A percentile compares a stretch with the other conserved stretches of the same genome.
Conservation (phyloP, 2,329 filamentous ascomycete species). For the Fusarium vanettenii region DNA sequence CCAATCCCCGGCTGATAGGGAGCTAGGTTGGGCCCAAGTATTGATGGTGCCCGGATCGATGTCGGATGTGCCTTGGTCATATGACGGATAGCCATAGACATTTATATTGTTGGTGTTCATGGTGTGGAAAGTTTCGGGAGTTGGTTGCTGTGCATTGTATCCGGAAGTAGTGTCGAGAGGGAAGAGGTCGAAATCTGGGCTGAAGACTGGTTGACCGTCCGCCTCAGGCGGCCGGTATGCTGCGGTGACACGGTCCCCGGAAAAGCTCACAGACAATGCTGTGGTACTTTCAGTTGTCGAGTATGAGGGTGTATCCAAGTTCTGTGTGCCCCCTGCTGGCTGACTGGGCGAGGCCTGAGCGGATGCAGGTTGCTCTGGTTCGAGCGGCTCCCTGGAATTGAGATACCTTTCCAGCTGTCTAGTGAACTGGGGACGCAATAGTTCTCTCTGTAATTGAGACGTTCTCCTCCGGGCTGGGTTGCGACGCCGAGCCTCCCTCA, state of each 20-base stretch:
- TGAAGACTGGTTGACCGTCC: background rate
- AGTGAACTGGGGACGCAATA: background rate
- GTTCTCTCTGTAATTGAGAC: background rate
- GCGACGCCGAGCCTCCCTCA: background rate
- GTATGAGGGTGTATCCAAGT: background rate
- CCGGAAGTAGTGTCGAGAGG: background rate
- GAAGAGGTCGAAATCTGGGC: background rate
- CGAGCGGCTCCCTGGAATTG: background rate
- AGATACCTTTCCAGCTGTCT: background rate
- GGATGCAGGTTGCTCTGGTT: background rate
- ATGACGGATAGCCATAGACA: background rate
- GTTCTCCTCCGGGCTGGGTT: background rate
- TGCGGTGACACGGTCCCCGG: background rate
- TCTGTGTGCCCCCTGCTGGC: background rate
- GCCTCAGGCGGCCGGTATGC: background rate
- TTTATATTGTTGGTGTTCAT: background rate
- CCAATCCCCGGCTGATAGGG: background rate
- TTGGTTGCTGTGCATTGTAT: background rate
- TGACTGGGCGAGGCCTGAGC: background rate
- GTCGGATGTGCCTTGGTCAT: background rate
- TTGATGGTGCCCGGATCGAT: background rate
- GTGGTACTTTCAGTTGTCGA: background rate
- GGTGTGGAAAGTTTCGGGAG: background rate
- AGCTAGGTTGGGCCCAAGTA: background rate
- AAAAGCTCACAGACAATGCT: background rate